Conservation (phyloP, 2,329 filamentous ascomycete genomes). For the Paraconiothyrium sp. region DNA sequence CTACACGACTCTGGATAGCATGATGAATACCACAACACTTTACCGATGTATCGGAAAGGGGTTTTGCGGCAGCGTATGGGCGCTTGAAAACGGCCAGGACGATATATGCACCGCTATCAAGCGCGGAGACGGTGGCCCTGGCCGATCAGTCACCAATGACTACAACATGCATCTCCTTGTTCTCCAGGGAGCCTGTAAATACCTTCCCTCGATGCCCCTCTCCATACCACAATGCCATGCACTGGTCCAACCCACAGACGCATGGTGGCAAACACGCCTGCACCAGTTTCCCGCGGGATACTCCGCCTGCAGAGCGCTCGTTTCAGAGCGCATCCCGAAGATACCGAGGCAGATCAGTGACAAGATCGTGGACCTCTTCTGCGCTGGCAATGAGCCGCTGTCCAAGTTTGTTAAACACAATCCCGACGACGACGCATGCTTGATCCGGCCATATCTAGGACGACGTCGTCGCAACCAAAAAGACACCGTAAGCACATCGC, state of each 20-base stretch:
- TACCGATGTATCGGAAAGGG: constrained; percentile 24
- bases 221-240: constrained; percentile 4
- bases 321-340: constrained; percentile 20
- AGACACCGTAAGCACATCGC: background rate
- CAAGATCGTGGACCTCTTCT: constrained; percentile 47
- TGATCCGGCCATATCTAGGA: constrained; percentile 61
- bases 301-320: constrained; percentile 7
- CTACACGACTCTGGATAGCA: background rate
- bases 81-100: background rate
- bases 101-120: constrained; percentile 13
- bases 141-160: constrained; percentile 25
- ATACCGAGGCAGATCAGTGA: constrained; percentile 27
- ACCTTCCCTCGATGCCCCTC: background rate
- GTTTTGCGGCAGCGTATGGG: constrained; percentile 27
- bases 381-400: constrained; percentile 31
- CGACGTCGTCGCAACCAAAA: constrained; percentile 2
- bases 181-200: background rate
- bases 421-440: constrained; percentile 51
- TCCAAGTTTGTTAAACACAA: constrained; percentile 24
- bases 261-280: background rate
- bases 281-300: constrained; percentile 34
- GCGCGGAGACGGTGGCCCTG: constrained; percentile 20
- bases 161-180: constrained; percentile 19
- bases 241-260: constrained; percentile 10
- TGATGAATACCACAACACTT: background rate